phyloP scores from a whole-genome alignment of 805 yeast genomes.

The Hanseniaspora hatyaiensis region DNA sequence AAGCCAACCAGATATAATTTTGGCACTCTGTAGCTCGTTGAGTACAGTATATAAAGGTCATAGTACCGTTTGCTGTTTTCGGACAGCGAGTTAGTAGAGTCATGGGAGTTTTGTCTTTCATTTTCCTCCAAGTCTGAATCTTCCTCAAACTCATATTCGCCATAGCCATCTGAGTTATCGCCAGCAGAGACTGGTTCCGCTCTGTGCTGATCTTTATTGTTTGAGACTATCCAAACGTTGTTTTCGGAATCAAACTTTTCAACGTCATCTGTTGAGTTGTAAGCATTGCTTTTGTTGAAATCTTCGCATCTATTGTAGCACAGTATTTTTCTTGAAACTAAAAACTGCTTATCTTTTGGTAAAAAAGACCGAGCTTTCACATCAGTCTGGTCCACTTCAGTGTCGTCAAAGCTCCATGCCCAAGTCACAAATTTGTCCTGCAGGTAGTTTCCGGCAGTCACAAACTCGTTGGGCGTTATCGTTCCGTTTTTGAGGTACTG shows the following conservation, averaged over 20 bases:
- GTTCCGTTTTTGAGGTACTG: slow-evolving; percentile 81
- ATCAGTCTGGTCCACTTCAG: slow-evolving; percentile 35
- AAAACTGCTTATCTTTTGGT: slow-evolving; percentile 75
- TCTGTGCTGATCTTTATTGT: neutral
- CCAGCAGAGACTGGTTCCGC: slow-evolving; percentile 3
- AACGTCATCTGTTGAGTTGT: slow-evolving; percentile 21
- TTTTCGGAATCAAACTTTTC: slow-evolving; percentile 22
- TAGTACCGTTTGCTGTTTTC: slow-evolving; percentile 51
- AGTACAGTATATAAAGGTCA: slow-evolving; percentile 82
- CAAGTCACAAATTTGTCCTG: slow-evolving; percentile 91
- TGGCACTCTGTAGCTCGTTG: slow-evolving; percentile 92
- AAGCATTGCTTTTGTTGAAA: slow-evolving; percentile 29
- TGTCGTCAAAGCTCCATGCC: slow-evolving; percentile 70
- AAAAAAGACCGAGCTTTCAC: slow-evolving; percentile 42
- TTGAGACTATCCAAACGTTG: neutral
- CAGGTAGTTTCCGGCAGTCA: slow-evolving; percentile 84
- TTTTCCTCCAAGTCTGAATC: slow-evolving; percentile 8
- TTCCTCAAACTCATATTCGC: slow-evolving; percentile 24
- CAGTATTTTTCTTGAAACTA: slow-evolving; percentile 85
- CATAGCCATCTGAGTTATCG: slow-evolving; percentile 35
- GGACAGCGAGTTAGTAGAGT: slow-evolving; percentile 33
- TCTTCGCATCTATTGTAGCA: slow-evolving; percentile 39
- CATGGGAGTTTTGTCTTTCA: slow-evolving; percentile 17
- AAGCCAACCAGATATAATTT: slow-evolving; percentile 86
- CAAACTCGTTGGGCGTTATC: slow-evolving; percentile 91